phyloP scores from a whole-genome alignment of 1,284 basidiomycete species.

The Chalciporus piperatoides region DNA sequence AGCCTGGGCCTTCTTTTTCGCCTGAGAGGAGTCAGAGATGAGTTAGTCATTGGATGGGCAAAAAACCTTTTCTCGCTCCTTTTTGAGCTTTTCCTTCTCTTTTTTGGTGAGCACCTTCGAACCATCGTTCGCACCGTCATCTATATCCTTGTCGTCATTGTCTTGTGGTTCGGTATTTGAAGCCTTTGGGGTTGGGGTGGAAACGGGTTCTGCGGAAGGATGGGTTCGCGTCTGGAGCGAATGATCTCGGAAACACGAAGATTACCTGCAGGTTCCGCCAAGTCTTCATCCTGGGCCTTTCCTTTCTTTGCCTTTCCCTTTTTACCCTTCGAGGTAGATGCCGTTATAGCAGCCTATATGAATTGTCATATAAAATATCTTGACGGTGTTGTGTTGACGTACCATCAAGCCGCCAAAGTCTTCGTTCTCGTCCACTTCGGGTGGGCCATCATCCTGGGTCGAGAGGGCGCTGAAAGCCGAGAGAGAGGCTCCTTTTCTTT shows the following conservation, averaged over 20 bases:
- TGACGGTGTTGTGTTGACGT: slow-evolving; percentile 27
- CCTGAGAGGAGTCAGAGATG: slow-evolving; percentile 44
- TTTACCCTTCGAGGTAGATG: slow-evolving; percentile 48
- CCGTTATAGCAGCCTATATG: slow-evolving; percentile 54
- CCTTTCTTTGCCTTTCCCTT: slow-evolving; percentile 54
- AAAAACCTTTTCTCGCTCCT: slow-evolving; percentile 85
- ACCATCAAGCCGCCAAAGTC: slow-evolving; percentile 86
- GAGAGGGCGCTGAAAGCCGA: slow-evolving; percentile 52
- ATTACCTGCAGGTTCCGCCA: slow-evolving; percentile 33
- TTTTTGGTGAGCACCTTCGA: slow-evolving; percentile 79
- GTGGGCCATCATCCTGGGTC: slow-evolving; percentile 43
- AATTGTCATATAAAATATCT: slow-evolving; percentile 7
- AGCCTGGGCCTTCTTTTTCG: slow-evolving; percentile 92
- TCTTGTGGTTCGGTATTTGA: slow-evolving; percentile 33
- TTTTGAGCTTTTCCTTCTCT: slow-evolving; percentile 92
- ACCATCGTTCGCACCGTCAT: slow-evolving; percentile 41
- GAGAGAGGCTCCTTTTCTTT: slow-evolving; percentile 35
- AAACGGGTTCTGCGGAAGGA: slow-evolving; percentile 27
- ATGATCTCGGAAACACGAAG: slow-evolving; percentile 11
- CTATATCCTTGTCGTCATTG: slow-evolving; percentile 47
- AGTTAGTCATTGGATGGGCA: slow-evolving; percentile 2
- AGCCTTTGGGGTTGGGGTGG: slow-evolving; percentile 21
- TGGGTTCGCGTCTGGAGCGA: background rate
- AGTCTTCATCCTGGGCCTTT: slow-evolving; percentile 39
- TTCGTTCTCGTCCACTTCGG: slow-evolving; percentile 63